A percentile compares a stretch with the other conserved stretches of the same genome.
phyloP scores from a whole-genome alignment of 2,329 filamentous ascomycete species.

The Acrodontium crateriforme region DNA sequence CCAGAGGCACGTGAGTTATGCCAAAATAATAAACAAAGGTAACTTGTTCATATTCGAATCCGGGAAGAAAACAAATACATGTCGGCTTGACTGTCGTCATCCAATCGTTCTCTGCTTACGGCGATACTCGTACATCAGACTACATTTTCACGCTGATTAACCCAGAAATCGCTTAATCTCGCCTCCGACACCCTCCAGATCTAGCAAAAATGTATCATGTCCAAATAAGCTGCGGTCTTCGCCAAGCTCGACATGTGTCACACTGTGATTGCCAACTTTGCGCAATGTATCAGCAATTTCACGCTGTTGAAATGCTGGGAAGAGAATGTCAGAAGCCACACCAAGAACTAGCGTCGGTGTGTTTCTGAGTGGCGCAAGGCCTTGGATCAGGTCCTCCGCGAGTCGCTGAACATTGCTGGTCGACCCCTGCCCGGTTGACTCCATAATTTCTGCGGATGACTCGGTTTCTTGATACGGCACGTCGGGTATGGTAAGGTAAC shows the following conservation, averaged over 20 bases:
- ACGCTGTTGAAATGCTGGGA: slow-evolving; percentile 94
- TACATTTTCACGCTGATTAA: too few relatives aligned
- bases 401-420: slow-evolving; percentile 3
- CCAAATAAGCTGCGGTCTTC: slow-evolving; percentile 92
- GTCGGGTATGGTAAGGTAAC: slow-evolving; percentile 70
- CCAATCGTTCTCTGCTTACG: too few relatives aligned
- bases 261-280: slow-evolving; percentile 61
- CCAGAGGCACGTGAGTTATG: too few relatives aligned
- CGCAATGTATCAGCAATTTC: slow-evolving; percentile 79
- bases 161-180: slow-evolving; percentile 66
- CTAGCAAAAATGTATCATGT: slow-evolving; percentile 89
- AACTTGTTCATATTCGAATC: too few relatives aligned
- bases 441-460: slow-evolving; percentile 32
- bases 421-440: slow-evolving; percentile 15
- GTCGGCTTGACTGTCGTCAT: too few relatives aligned
- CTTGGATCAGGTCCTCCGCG: slow-evolving; percentile 65
- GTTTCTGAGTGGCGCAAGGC: slow-evolving; percentile 56
- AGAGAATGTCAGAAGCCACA: slow-evolving; percentile 89
- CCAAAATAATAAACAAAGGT: too few relatives aligned
- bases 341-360: slow-evolving; percentile 82
- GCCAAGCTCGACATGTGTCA: slow-evolving; percentile 80
- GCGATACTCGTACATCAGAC: too few relatives aligned
- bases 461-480: slow-evolving; percentile 76
- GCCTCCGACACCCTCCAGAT: slow-evolving; percentile 82
- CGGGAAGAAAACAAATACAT: too few relatives aligned